Percentiles rank a stretch among this genome's conserved stretches.
phyloP scores from a whole-genome alignment of 208 protist species.

The Leishmania guyanensis region DNA sequence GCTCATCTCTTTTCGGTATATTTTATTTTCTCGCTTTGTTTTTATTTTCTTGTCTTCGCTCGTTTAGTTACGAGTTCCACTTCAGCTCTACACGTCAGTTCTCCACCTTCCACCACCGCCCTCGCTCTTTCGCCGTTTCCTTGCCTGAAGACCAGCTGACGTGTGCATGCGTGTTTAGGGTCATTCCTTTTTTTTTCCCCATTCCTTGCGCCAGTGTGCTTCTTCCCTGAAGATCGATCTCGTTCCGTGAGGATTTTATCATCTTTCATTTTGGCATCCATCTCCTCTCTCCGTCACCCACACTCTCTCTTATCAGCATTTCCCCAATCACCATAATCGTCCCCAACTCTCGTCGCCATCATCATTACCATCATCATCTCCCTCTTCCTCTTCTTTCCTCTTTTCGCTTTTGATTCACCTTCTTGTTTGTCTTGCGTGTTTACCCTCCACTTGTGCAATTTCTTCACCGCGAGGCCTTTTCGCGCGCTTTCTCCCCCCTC shows the following conservation, averaged over 20 bases:
- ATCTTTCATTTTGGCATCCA: slow-evolving; percentile 17
- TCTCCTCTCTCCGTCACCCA: background rate
- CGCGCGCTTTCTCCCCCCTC: too few species aligned
- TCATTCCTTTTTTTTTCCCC: slow-evolving; percentile 1
- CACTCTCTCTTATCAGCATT: background rate
- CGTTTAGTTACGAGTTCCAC: background rate
- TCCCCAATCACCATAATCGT: background rate
- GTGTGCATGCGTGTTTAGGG: slow-evolving; percentile 3
- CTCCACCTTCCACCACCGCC: background rate
- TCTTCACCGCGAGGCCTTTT: too few species aligned
- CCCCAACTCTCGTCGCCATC: too few species aligned
- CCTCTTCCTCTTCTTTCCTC: background rate
- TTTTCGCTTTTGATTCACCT: background rate
- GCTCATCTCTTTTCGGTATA: background rate
- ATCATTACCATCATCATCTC: background rate
- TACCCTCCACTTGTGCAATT: too few species aligned
- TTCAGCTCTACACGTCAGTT: background rate
- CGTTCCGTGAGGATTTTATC: slow-evolving; percentile 7
- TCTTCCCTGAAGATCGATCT: slow-evolving; percentile 11
- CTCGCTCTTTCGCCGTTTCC: slow-evolving; percentile 6
- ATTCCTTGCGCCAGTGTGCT: slow-evolving; percentile 14
- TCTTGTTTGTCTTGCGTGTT: too few species aligned
- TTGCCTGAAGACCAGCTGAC: slow-evolving; percentile 1
- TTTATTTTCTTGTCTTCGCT: background rate
- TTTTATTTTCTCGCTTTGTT: background rate